Evolutionary conservation across 1,139 yeast species (phyloP).

Genomic region (Kurtzmaniella quercitrusa): DNA sequence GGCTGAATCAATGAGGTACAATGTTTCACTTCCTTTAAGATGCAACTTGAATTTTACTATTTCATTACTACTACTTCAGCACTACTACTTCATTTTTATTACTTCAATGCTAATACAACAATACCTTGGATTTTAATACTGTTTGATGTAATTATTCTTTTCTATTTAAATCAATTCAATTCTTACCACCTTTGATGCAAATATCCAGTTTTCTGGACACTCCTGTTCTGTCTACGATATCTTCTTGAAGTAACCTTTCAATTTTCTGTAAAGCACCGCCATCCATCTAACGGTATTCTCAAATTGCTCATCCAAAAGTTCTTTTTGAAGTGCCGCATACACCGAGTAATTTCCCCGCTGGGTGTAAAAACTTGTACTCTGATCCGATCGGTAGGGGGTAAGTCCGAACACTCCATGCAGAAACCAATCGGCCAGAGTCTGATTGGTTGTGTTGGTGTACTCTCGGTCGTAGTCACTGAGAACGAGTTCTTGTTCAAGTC

Average conservation of each 20-base stretch:
- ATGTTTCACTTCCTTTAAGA: no score
- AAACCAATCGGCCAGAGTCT: conserved; percentile 12
- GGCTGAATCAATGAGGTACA: no score
- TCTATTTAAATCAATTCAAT: no score
- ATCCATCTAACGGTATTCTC: conserved; percentile 26
- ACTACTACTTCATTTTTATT: no score
- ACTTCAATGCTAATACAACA: no score
- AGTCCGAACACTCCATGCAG: conserved; percentile 24
- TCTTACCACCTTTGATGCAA: no score
- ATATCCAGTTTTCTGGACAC: no score
- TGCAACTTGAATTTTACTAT: no score
- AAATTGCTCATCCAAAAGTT: conserved; percentile 20
- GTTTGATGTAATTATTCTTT: no score
- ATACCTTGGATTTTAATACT: no score
- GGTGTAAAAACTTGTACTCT: conserved; percentile 7
- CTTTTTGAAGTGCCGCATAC: conserved; percentile 22
- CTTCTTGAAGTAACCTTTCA: conserved; percentile 12
- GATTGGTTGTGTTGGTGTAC: conserved; percentile 9
- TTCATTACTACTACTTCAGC: no score
- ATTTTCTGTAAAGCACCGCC: conserved; percentile 25
- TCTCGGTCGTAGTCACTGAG: conserved; percentile 20
- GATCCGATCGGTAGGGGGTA: conserved; percentile 12
- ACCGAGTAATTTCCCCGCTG: conserved; percentile 14
- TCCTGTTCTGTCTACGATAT: conserved; percentile 7
- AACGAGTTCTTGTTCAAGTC: conserved; percentile 38